phyloP scores from a whole-genome alignment of 2,329 filamentous ascomycete species.

The Cadophora luteo-olivacea region DNA sequence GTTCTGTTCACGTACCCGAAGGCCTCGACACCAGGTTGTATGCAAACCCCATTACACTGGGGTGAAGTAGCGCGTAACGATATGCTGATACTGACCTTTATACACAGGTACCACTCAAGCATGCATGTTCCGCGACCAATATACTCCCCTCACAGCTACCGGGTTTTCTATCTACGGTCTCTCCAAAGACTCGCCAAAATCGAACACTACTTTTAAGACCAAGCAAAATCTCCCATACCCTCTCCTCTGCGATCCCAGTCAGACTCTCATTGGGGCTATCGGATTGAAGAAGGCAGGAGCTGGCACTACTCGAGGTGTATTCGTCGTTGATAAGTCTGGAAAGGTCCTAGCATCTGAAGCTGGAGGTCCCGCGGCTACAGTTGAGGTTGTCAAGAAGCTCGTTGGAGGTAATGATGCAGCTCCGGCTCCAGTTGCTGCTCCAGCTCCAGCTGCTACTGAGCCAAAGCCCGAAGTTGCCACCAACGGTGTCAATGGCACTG shows the following conservation, averaged over 20 bases:
- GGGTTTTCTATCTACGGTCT: conserved; percentile 91
- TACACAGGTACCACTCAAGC: conserved; percentile 86
- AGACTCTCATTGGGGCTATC: conserved; percentile 80
- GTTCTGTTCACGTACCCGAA: conserved; percentile 96
- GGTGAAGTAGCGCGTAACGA: background rate
- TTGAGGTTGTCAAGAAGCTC: conserved; percentile 77
- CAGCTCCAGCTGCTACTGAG: conserved; percentile 29
- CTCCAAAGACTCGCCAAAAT: conserved; percentile 84
- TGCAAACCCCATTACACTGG: conserved; percentile 48
- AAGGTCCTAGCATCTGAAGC: conserved; percentile 78
- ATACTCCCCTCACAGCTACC: conserved; percentile 75
- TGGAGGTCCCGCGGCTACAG: conserved; percentile 79
- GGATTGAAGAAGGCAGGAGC: conserved; percentile 87
- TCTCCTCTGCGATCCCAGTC: conserved; percentile 81
- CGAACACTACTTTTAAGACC: conserved; percentile 90
- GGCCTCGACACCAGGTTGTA: conserved; percentile 93
- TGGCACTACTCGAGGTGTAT: conserved; percentile 85
- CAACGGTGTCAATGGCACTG: conserved; percentile 34
- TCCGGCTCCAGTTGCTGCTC: conserved; percentile 25
- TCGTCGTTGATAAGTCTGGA: conserved; percentile 82
- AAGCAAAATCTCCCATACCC: conserved; percentile 91
- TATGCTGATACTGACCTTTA: conserved; percentile 5
- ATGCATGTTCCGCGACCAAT: conserved; percentile 90
- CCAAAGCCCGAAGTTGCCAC: conserved; percentile 33
- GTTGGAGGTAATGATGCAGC: conserved; percentile 53